Conservation (phyloP, 352 stramenopile genomes). For the Globisporangium paddicum region DNA sequence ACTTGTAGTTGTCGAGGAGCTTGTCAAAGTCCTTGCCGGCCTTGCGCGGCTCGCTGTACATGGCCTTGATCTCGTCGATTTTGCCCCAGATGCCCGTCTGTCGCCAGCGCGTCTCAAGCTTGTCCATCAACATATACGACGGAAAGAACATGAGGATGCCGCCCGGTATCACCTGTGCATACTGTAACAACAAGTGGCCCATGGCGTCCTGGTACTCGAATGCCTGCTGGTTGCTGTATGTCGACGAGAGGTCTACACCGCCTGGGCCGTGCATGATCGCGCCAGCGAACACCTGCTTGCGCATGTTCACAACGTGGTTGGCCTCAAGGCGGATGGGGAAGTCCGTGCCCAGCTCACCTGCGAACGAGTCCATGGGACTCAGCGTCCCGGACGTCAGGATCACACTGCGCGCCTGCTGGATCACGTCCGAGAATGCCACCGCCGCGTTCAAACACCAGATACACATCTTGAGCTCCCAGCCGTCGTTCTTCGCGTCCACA, state of each 20-base stretch:
- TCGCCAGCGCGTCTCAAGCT: constrained; percentile 60
- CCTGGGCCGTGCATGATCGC: constrained; percentile 64
- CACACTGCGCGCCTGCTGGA: constrained; percentile 56
- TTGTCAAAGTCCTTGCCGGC: constrained; percentile 81
- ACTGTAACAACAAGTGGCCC: constrained; percentile 68
- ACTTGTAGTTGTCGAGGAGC: constrained; percentile 72
- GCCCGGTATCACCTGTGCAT: constrained; percentile 58
- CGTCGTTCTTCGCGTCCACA: constrained; percentile 18
- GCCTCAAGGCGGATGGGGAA: constrained; percentile 81
- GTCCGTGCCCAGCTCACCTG: constrained; percentile 68
- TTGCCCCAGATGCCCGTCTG: constrained; percentile 60
- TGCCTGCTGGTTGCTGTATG: constrained; percentile 80
- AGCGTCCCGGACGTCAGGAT: constrained; percentile 84
- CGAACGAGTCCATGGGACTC: constrained; percentile 87
- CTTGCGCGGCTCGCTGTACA: constrained; percentile 68
- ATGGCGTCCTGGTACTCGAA: constrained; percentile 80
- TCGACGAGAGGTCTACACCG: constrained; percentile 65
- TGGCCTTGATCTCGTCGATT: constrained; percentile 52
- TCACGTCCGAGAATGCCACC: constrained; percentile 79
- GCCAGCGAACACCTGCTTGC: constrained; percentile 80
- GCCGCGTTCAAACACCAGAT: constrained; percentile 85
- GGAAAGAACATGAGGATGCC: constrained; percentile 87
- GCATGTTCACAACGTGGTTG: constrained; percentile 87
- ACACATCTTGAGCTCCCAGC: constrained; percentile 71
- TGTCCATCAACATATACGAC: constrained; percentile 79